Evolutionary conservation across 2,329 filamentous ascomycete species (phyloP), one percentile per base, ranked within the genome.

Genomic region (Aspergillus japonicus): DNA sequence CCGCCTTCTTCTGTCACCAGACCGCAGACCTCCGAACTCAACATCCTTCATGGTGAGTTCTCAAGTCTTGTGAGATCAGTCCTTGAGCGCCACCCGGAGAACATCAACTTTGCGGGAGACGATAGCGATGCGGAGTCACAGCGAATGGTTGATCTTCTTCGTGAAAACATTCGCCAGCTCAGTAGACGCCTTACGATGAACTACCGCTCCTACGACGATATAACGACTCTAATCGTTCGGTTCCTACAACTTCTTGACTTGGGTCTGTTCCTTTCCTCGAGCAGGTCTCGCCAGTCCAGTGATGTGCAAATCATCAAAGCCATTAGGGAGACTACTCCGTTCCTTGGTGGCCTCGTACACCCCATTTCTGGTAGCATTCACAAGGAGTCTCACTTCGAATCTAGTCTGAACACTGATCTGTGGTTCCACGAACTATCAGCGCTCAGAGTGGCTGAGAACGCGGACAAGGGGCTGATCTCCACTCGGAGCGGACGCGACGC

Each of bases 141-240:
- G 35, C 59, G 77, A 55, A 76, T 76, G 61, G 69, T 79, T 23
- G 69, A 72, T 31, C 69, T 82, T 14, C 63, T 84, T 33, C 81
- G 80, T 53, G 77, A 80, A 42, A 87, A 87, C 59, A 78, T 95
- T n/a, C 77, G 80, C 6, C 86, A 90, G 62, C 85, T 96, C 44
- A 85, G 90, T 53, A 80, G 83, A 56, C 85, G 93, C 49, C 82
- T 99, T 7, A 83, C 82, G 1, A 81, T 85, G 31, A 83, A 87
- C 39, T 96, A 92, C 70, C 84, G 87, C 44, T 87, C 87, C 14
- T 98, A 97, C 69, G 90, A 92, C 62, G 95, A 99, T 70, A 85
- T 98, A 66, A 90, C 89, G 0, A 82, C 85, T 49, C 93, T 92
- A 4, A 83, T 92, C 11, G 82, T 92, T 49, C 91, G 89, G 55